Base-by-base conservation (phyloP, 495 filamentous ascomycete species). In the Neurospora sp. region DNA sequence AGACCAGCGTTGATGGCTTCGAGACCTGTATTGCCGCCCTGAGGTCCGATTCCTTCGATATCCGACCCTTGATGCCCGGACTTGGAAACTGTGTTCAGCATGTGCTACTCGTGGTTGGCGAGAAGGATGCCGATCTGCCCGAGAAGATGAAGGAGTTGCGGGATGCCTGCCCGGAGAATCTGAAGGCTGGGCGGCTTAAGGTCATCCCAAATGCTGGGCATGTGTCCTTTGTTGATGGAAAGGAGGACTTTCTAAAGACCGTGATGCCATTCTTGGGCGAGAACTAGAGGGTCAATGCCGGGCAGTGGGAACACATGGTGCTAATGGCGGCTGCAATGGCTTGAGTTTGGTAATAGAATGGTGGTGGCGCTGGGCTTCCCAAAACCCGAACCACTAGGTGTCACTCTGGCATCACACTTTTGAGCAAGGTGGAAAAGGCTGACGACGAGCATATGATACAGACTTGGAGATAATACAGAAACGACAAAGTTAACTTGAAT, bases 1-100 rank as follows among this genome's bases (percentile, higher is more conserved):
- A 39, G 37, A 81, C 81, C 41, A 80, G 71, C 46, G 61, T 81
- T 42, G 78, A 79, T 48, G 80, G 80, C 31, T 79, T 80, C 46
- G 77, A 80, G 73, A 76, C 79, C 2, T 82, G 80, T 53, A 77
- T 77, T 39, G 74, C 77, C 18, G 80, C 81, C 12, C 73, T 82
- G 31, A 71, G 68, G 0, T 76, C 73, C 31, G 10, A 71, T 7
- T 78, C 69, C 10, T 82, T 81, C 46, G 77, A 81, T 48, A 53
- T 82, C 5, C 70, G 75, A 10, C 76, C 71, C 9, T 41, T 77
- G 20, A 70, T 71, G 4, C 14, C 71, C 14, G 68, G 42, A 46
- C 70, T 79, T 4, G 78, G 77, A 8, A 20, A 48, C 27, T 61
- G 73, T 18, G 75, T 80, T 18, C 73, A 79, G 14, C 59, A 72